These are phyloP conservation scores for Colletotrichum falcatum DNA, from an alignment of 2,329 filamentous ascomycete genomes.

Conservation along the genomic window DNA sequence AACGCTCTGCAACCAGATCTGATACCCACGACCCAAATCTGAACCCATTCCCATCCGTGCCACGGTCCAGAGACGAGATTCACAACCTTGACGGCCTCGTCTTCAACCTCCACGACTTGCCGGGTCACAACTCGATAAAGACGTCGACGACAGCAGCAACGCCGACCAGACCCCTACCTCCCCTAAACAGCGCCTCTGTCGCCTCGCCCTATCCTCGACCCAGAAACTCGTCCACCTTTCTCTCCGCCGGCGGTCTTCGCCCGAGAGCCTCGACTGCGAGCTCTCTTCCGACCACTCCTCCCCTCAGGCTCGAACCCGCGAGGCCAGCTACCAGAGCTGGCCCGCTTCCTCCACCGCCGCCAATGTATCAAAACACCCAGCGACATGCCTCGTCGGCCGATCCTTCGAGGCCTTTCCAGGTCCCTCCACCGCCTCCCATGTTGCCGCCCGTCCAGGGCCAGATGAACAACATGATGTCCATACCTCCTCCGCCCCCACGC, in stretches of 20 bases:
- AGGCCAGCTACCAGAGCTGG: constrained; percentile 40
- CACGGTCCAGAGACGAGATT: constrained; percentile 41
- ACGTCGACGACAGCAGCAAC: background rate
- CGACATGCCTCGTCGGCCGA: constrained; percentile 61
- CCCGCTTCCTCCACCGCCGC: constrained; percentile 46
- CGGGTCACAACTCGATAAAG: constrained; percentile 18
- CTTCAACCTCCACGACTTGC: constrained; percentile 32
- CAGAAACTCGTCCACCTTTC: constrained; percentile 23
- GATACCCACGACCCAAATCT: constrained; percentile 39
- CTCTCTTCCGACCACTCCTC: constrained; percentile 32
- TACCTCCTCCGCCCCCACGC: constrained; percentile 68
- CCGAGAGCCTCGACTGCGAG: constrained; percentile 41
- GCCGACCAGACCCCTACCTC: background rate
- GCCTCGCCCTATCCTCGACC: constrained; percentile 10
- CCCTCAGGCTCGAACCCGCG: constrained; percentile 27
- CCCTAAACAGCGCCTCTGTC: background rate
- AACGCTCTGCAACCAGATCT: constrained; percentile 41
- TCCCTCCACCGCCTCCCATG: constrained; percentile 69
- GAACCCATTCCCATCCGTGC: constrained; percentile 35
- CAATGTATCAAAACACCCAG: constrained; percentile 68
- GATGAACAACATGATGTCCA: constrained; percentile 61
- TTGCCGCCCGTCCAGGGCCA: constrained; percentile 60
- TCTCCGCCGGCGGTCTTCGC: constrained; percentile 38
- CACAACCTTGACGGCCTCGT: constrained; percentile 42
- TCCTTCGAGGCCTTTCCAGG: constrained; percentile 64